Conservation (phyloP, 2,329 filamentous ascomycete species). For the Fusarium dlaminii region DNA sequence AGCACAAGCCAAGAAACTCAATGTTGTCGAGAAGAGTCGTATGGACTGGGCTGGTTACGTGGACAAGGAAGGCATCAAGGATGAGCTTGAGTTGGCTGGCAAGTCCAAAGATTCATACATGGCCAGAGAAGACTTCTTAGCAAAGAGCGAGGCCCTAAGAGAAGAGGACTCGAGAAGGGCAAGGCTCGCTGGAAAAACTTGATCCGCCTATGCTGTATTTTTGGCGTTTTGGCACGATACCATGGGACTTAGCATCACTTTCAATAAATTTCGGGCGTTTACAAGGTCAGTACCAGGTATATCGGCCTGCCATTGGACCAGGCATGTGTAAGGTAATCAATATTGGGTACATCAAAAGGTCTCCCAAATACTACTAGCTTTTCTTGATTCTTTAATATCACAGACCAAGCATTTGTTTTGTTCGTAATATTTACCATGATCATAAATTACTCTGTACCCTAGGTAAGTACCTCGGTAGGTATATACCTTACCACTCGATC, state of each 20-base stretch:
- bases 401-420: neutral
- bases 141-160: slow-evolving; percentile 69
- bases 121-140: slow-evolving; percentile 71
- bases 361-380: neutral
- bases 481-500: neutral
- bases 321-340: neutral
- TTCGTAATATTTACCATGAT: neutral
- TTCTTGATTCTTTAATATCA: neutral
- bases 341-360: neutral
- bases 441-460: neutral
- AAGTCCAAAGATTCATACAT: slow-evolving; percentile 72
- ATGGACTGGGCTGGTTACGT: slow-evolving; percentile 80
- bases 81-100: slow-evolving; percentile 72
- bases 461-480: neutral
- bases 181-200: slow-evolving; percentile 55
- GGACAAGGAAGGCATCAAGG: slow-evolving; percentile 75
- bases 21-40: slow-evolving; percentile 76
- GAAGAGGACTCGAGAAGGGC: slow-evolving; percentile 68
- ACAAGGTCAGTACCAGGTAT: neutral
- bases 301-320: neutral
- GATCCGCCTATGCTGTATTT: neutral
- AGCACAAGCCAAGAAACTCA: slow-evolving; percentile 70
- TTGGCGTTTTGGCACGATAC: slow-evolving; percentile 43
- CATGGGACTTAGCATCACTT: slow-evolving; percentile 24
- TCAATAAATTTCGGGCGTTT: neutral